Evolutionary conservation across 2,329 filamentous ascomycete genomes (phyloP), one percentile per base, ranked within the genome.

Genomic region (Trichoderma harzianum): DNA sequence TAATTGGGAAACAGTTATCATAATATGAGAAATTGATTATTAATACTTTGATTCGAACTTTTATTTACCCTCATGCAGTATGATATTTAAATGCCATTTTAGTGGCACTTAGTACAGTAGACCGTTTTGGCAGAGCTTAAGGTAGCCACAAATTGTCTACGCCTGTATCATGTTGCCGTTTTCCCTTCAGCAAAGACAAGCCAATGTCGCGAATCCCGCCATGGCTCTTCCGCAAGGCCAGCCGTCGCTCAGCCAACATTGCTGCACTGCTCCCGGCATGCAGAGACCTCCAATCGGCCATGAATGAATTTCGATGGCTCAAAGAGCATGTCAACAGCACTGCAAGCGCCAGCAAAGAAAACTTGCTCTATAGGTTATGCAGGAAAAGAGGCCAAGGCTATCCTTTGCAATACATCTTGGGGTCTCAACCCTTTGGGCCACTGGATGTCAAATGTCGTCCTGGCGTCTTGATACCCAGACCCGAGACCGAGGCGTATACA

Each of bases 391-490:
- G 86, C 10, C 81, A 79, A 10, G 94, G 94, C 1, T 88, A 90
- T 72, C 96, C 96, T 1, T 82, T 99, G 39, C 96, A 98, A 80
- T 98, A 98, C 79, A 86, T 98, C 26, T 84, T 99, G 1, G 94
- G 94, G 4, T 90, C 91, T 6, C 94, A 98, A 79, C 96, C 92
- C 2, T 98, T 99, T 82, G 95, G 95, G 0, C 83, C 89, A 5
- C 82, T 98, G 18, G 92, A 97, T 55, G 92, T 99, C 60, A 82
- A 86, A 69, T 98, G 95, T 78, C 85, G 84, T 32, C 88, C 85
- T 12, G 93, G 93, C 2, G 95, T 98, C 6, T 84, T 99, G 71
- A 97, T 98, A 74, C 96, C 96, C 43, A 88, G 95, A 84, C 85
- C 88, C 28, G 92, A 94, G 80, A 94, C 92, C 4, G 92, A 94